A percentile compares a stretch with the other conserved stretches of the same genome.
These are phyloP conservation scores for Colletotrichum sp. DNA, from an alignment of 2,329 filamentous ascomycete genomes.

Conservation along the genomic window DNA sequence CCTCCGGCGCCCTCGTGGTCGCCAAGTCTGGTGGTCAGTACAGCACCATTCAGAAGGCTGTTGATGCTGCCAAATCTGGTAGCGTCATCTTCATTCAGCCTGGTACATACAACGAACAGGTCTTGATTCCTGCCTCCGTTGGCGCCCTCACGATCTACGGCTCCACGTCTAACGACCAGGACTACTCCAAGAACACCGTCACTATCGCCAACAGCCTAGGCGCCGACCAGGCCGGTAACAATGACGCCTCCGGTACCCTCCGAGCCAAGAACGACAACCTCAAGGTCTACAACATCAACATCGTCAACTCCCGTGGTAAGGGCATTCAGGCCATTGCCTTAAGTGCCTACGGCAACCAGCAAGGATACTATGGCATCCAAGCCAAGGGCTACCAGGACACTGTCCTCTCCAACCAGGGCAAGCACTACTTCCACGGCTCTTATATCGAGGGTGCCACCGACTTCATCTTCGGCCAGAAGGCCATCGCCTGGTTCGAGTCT, in stretches of 20 bases:
- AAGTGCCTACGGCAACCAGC: constrained; percentile 41
- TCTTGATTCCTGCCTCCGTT: constrained; percentile 50
- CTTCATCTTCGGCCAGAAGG: constrained; percentile 64
- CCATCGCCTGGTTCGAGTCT: constrained; percentile 56
- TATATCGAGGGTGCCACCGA: constrained; percentile 63
- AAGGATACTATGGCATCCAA: constrained; percentile 58
- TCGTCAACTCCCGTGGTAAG: constrained; percentile 51
- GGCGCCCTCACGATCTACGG: constrained; percentile 70
- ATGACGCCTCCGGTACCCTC: constrained; percentile 45
- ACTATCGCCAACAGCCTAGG: constrained; percentile 45
- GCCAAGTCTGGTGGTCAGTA: constrained; percentile 29
- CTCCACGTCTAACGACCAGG: constrained; percentile 32
- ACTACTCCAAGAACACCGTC: constrained; percentile 55
- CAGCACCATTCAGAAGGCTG: constrained; percentile 50
- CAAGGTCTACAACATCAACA: constrained; percentile 63
- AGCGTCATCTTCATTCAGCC: constrained; percentile 39
- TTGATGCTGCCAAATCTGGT: constrained; percentile 59
- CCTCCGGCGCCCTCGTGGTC: constrained; percentile 35
- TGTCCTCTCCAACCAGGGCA: constrained; percentile 50
- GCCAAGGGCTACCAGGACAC: constrained; percentile 62
- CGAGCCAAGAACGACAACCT: constrained; percentile 44
- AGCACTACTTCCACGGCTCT: constrained; percentile 57
- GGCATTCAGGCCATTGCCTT: constrained; percentile 60
- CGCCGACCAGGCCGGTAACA: constrained; percentile 42
- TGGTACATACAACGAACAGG: constrained; percentile 46